Percentiles rank a stretch among this genome's conserved stretches.
Conservation (phyloP, 2,329 filamentous ascomycete species). For the Neurospora sp. region DNA sequence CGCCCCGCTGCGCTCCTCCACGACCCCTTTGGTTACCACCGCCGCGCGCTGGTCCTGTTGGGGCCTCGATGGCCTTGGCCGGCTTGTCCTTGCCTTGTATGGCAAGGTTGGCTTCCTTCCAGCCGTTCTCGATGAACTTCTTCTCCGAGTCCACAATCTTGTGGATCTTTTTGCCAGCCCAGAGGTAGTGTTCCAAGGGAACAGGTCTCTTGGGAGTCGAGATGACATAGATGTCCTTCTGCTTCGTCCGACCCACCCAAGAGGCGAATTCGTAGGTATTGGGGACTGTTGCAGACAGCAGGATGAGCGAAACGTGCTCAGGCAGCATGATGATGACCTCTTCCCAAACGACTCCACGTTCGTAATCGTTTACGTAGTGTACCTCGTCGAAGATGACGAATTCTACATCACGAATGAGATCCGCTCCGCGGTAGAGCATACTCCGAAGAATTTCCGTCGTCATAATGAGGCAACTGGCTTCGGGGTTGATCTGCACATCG, state of each 20-base stretch:
- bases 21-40: constrained; percentile 40
- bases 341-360: constrained; percentile 97
- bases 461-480: constrained; percentile 98
- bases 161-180: constrained; percentile 84
- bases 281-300: constrained; percentile 91
- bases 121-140: constrained; percentile 81
- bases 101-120: constrained; percentile 84
- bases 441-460: constrained; percentile 96
- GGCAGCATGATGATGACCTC: constrained; percentile 99
- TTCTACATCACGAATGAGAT: constrained; percentile 92
- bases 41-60: constrained; percentile 28
- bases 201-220: constrained; percentile 93
- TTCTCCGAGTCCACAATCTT: constrained; percentile 94
- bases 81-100: constrained; percentile 72
- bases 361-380: constrained; percentile 94
- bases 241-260: constrained; percentile 96
- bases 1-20: constrained; percentile 37
- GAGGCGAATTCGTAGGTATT: constrained; percentile 98
- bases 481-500: constrained; percentile 94
- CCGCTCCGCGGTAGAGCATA: constrained; percentile 94
- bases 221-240: constrained; percentile 98
- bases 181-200: constrained; percentile 89
- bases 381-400: constrained; percentile 99
- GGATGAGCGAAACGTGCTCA: constrained; percentile 89
- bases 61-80: constrained; percentile 36